Conservation (phyloP, 2,329 filamentous ascomycete genomes). For the Beauveria asiatica region DNA sequence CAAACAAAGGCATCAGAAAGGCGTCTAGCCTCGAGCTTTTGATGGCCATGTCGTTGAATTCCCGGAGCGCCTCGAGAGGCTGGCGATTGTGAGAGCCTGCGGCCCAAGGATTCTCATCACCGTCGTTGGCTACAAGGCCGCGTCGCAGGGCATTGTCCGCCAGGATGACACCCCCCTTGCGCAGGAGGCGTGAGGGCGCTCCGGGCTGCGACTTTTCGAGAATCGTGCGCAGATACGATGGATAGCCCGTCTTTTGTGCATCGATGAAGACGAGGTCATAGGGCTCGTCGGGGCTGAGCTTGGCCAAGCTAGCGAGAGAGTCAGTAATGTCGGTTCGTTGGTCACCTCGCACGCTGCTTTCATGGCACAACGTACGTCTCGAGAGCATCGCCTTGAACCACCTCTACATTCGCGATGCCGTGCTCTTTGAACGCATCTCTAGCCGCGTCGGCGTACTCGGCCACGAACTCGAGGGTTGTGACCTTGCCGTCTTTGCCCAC, state of each 20-base stretch:
- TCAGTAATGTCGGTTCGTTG: background rate
- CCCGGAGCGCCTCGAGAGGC: constrained; percentile 21
- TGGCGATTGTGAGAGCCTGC: constrained; percentile 13
- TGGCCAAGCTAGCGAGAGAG: constrained; percentile 19
- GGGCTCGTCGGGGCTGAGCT: constrained; percentile 29
- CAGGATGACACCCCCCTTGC: constrained; percentile 40
- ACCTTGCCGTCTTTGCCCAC: constrained; percentile 30
- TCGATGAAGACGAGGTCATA: constrained; percentile 49
- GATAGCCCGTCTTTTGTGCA: constrained; percentile 45
- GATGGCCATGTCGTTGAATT: constrained; percentile 28
- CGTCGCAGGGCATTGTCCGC: constrained; percentile 46
- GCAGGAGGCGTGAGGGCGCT: constrained; percentile 31
- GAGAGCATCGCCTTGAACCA: constrained; percentile 38
- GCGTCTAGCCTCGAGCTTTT: constrained; percentile 29
- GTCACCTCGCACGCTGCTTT: too few relatives aligned
- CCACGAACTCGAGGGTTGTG: constrained; percentile 36
- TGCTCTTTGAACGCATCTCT: constrained; percentile 29
- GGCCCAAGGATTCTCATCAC: constrained; percentile 26
- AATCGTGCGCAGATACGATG: constrained; percentile 37
- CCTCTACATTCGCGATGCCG: constrained; percentile 35
- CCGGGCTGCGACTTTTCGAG: constrained; percentile 34
- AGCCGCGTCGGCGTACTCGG: constrained; percentile 35
- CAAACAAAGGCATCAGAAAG: constrained; percentile 34
- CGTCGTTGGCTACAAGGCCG: constrained; percentile 37
- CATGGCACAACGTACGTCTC: constrained; percentile 30